Percentiles rank a stretch among this genome's conserved stretches.
Evolutionary conservation across 371 early-diverging fungal species (phyloP).

Genomic region (Capillidium heterosporum): DNA sequence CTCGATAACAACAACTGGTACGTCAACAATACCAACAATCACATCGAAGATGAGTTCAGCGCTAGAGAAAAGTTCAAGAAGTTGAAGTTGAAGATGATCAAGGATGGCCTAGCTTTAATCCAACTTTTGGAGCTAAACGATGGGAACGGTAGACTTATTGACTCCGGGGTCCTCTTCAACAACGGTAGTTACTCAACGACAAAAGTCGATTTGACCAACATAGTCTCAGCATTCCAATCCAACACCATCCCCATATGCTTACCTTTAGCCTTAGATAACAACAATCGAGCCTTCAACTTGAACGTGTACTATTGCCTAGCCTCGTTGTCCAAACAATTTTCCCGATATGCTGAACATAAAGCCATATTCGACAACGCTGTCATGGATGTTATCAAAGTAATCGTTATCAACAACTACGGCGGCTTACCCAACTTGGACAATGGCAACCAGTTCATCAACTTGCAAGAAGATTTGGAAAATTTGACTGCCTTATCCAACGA

Average conservation of each 20-base stretch:
- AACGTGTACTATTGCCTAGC: slow-evolving; percentile 16
- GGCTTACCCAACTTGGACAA: slow-evolving; percentile 22
- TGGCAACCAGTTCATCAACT: slow-evolving; percentile 38
- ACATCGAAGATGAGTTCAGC: slow-evolving; percentile 30
- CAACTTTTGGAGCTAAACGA: background rate
- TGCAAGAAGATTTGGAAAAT: slow-evolving; percentile 36
- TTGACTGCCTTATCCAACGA: slow-evolving; percentile 11
- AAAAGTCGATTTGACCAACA: slow-evolving; percentile 5
- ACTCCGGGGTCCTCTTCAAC: slow-evolving; percentile 8
- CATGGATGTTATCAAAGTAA: slow-evolving; percentile 14
- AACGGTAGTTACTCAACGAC: background rate
- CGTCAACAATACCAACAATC: background rate
- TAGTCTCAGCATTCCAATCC: slow-evolving; percentile 10
- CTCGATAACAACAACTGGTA: slow-evolving; percentile 35
- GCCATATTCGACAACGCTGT: background rate
- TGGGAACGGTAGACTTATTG: too few species aligned
- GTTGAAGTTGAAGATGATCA: slow-evolving; percentile 54
- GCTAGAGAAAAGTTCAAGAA: slow-evolving; percentile 53
- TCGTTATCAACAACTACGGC: slow-evolving; percentile 29
- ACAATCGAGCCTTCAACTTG: slow-evolving; percentile 4
- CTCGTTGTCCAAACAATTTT: slow-evolving; percentile 23
- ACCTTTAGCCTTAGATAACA: background rate
- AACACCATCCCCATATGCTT: slow-evolving; percentile 11
- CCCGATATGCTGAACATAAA: slow-evolving; percentile 2
- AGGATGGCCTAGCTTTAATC: slow-evolving; percentile 34